Evolutionary conservation across 2,329 filamentous ascomycete species (phyloP), one percentile per base, ranked within the genome.

Genomic region (Fusarium beomiforme): DNA sequence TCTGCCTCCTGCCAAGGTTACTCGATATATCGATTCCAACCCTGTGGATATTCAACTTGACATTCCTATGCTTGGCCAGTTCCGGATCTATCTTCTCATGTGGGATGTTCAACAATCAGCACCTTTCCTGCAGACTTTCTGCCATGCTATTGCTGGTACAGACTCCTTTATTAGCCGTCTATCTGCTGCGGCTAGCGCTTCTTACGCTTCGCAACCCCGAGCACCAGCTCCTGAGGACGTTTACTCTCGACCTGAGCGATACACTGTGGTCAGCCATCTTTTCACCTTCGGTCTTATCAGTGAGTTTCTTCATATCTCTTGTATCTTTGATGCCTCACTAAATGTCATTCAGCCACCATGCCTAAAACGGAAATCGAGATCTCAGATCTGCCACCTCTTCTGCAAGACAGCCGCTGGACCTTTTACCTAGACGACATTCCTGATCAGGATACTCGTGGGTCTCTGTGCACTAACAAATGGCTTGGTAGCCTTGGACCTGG

Each of bases 1-100:
- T 24, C 83, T 92, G 29, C 87, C 90, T 6, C 92, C 92, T 5
- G 90, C 90, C 42, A 92, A 89, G 79, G 91, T 91, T 21, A 92
- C 91, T 1, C 87, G 92, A 31, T 94, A 91, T 77, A 87, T 94
- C 55, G 92, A 95, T 79, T 90, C 92, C 6, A 95, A 94, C 74
- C 92, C 92, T 0, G 89, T 95, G 43, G 90, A 94, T 73, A 83
- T 94, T 31, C 91, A 95, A 77, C 88, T 93, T 9, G 92, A 94
- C 75, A 92, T 94, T 46, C 92, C 92, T 3, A 88, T 93, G 80
- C 83, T 94, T 9, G 90, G 92, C 29, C 92, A 95, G 76, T 95
- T 94, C 83, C 87, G 91, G 51, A 87, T 94, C 47, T 94, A 92
- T 78, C 86, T 94, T 66, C 87, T 95, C 66, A 87, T 89, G 67